phyloP scores from a whole-genome alignment of 495 filamentous ascomycete genomes.

The Podospora pseudoanserina region DNA sequence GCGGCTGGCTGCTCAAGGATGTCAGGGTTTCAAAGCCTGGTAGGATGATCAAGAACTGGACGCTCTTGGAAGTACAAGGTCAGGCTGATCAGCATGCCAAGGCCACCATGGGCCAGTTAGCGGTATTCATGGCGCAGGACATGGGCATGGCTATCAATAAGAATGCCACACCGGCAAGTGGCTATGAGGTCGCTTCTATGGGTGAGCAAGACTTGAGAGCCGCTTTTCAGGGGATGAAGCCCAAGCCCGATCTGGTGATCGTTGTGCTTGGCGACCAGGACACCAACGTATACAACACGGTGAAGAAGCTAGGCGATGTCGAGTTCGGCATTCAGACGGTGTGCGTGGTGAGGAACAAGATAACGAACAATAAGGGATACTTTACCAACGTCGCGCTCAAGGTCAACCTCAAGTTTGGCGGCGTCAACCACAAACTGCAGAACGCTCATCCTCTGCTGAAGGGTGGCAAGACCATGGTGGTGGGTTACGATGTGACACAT shows the following conservation, averaged over 20 bases:
- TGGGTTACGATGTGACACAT: slow-evolving; percentile 87
- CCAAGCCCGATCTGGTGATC: slow-evolving; percentile 49
- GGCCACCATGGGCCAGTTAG: slow-evolving; percentile 30
- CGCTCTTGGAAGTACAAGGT: slow-evolving; percentile 22
- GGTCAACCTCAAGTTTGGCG: slow-evolving; percentile 83
- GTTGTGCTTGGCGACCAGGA: slow-evolving; percentile 55
- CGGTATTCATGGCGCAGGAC: slow-evolving; percentile 29
- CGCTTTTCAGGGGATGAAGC: slow-evolving; percentile 20
- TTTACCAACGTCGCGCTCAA: slow-evolving; percentile 75
- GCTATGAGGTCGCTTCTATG: neutral
- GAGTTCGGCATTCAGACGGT: slow-evolving; percentile 62
- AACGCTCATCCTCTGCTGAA: slow-evolving; percentile 52
- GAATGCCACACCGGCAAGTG: neutral
- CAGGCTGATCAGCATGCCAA: slow-evolving; percentile 20
- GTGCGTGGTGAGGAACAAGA: slow-evolving; percentile 53
- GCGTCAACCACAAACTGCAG: slow-evolving; percentile 64
- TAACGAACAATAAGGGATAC: slow-evolving; percentile 48
- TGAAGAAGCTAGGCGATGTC: slow-evolving; percentile 68
- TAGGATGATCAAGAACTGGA: slow-evolving; percentile 33
- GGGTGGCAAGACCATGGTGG: slow-evolving; percentile 64
- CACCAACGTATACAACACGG: slow-evolving; percentile 56
- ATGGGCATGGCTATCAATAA: slow-evolving; percentile 32
- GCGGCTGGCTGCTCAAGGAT: slow-evolving; percentile 39
- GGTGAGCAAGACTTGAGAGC: slow-evolving; percentile 5
- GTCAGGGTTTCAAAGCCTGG: slow-evolving; percentile 34